Evolutionary conservation across 371 early-diverging fungal genomes (phyloP).

Genomic region (Capniomyces stellatus): DNA sequence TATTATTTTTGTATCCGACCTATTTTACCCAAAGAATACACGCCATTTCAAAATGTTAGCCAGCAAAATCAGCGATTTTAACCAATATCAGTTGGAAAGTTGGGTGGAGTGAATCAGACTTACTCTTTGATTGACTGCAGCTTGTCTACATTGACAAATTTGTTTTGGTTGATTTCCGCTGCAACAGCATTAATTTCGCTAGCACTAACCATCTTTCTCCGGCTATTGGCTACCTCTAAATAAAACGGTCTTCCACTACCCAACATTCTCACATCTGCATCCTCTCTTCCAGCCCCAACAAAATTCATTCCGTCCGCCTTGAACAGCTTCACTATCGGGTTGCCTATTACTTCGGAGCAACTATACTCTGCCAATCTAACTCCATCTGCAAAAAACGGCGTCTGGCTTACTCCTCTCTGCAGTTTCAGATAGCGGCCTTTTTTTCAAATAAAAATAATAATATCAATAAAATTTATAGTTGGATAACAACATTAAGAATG

Average conservation of each 20-base stretch:
- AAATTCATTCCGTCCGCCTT: constrained; percentile 52
- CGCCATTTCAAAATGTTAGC: too few species aligned
- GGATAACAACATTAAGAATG: not conserved
- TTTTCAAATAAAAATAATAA: constrained; percentile 12
- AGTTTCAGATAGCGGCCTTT: constrained; percentile 78
- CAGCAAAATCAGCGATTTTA: too few species aligned
- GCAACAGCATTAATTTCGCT: not conserved
- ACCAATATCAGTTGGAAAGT: too few species aligned
- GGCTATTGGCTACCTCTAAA: constrained; percentile 51
- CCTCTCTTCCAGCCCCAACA: constrained; percentile 85
- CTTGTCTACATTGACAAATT: not conserved
- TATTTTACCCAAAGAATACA: too few species aligned
- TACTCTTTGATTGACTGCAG: not conserved
- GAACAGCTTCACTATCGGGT: constrained; percentile 33
- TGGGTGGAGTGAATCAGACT: too few species aligned
- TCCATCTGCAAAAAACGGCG: constrained; percentile 65
- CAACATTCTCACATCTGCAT: constrained; percentile 92
- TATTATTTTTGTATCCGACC: constrained; percentile 38
- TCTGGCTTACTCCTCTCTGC: constrained; percentile 66
- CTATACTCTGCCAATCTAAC: constrained; percentile 48
- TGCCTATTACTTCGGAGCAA: constrained; percentile 64
- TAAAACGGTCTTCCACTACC: constrained; percentile 91
- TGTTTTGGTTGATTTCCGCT: not conserved
- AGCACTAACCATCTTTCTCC: not conserved
- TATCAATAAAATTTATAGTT: not conserved